Base-by-base conservation (phyloP, 2,329 filamentous ascomycete species). In the Coniella vitis region DNA sequence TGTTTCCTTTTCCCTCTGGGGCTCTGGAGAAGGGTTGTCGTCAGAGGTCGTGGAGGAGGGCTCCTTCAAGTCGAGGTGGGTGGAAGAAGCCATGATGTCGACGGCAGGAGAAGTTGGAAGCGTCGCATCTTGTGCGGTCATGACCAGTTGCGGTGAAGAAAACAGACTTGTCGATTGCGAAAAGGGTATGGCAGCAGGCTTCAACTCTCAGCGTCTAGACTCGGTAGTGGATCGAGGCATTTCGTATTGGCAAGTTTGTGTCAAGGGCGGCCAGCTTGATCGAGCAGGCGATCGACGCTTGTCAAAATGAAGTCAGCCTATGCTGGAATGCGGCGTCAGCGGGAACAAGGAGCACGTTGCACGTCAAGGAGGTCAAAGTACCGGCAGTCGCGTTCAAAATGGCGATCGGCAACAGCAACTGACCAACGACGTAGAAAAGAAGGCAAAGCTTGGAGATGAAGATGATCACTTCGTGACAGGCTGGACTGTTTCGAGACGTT, bases 111-210 rank as follows among this genome's bases (percentile, higher is more conserved):
- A 48, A 31, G 31, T 41, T 38, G 43, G 39, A 9, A n/a, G 37
- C 14, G 41, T 44, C 43, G 51, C 51, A 53, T 53, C 48, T 45
- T 50, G 36, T n/a, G 41, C 48, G 43, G 40, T 50, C 51, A 53
- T 53, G 51, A 45, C 51, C 47, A 32, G 38, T n/a, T 36, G 48
- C 21, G 38, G 25, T 29, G 25, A 35, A 7, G 29, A 20, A 21
- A 36, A 36, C 17, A 53, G 37, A 44, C 48, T 45, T 48, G 44
- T 48, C 10, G 25, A 29, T 22, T 32, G 29, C 37, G 47, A 42
- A 51, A 31, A 48, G 42, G 48, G 40, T 44, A 36, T 45, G 31
- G n/a, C n/a, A 19, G 44, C 48, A 41, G 48, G 46, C 37, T 40
- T 45, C n/a, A 21, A 32, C 38, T 21, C 31, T 31, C 17, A 21